phyloP scores from a whole-genome alignment of 2,329 filamentous ascomycete genomes.

The Gnomoniopsis sp. region DNA sequence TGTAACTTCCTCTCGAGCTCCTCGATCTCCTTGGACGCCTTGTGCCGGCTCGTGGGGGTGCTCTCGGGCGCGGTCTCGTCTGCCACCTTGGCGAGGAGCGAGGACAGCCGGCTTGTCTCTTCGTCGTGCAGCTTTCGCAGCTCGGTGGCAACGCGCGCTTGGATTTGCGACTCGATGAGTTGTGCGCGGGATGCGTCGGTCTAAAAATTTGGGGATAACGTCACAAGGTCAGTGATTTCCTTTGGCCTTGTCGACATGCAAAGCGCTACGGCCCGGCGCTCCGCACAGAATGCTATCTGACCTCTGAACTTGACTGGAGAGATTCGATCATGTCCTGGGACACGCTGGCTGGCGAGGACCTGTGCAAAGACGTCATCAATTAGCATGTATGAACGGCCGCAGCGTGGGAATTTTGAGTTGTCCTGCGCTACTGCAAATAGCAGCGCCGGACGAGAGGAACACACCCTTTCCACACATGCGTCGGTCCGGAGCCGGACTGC shows the following conservation, averaged over 20 bases:
- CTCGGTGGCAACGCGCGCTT: slow-evolving; percentile 80
- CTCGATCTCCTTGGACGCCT: slow-evolving; percentile 58
- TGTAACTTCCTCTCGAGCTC: slow-evolving; percentile 58
- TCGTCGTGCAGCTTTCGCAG: slow-evolving; percentile 74
- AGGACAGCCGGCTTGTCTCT: slow-evolving; percentile 65
- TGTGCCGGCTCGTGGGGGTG: slow-evolving; percentile 36
- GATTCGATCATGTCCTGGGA: slow-evolving; percentile 80
- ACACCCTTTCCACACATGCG: slow-evolving; percentile 55
- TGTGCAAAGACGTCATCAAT: slow-evolving; percentile 25
- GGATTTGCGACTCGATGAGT: slow-evolving; percentile 80
- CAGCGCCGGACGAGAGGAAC: slow-evolving; percentile 23
- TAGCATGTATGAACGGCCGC: too few species aligned
- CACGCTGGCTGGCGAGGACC: slow-evolving; percentile 51
- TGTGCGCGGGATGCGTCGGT: slow-evolving; percentile 84
- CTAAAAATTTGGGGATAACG: slow-evolving; percentile 45
- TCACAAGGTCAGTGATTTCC: not conserved
- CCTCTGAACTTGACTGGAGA: slow-evolving; percentile 82
- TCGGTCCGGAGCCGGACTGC: slow-evolving; percentile 38
- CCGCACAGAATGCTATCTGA: slow-evolving; percentile 33
- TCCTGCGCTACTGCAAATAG: too few species aligned
- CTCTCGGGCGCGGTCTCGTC: slow-evolving; percentile 31
- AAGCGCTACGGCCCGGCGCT: not conserved
- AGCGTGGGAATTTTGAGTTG: too few species aligned
- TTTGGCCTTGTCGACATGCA: not conserved
- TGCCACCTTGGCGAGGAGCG: slow-evolving; percentile 64